A percentile compares a stretch with the other conserved stretches of the same genome.
Conservation (phyloP, 1,139 yeast species). For the Geotrichum aggregatum region DNA sequence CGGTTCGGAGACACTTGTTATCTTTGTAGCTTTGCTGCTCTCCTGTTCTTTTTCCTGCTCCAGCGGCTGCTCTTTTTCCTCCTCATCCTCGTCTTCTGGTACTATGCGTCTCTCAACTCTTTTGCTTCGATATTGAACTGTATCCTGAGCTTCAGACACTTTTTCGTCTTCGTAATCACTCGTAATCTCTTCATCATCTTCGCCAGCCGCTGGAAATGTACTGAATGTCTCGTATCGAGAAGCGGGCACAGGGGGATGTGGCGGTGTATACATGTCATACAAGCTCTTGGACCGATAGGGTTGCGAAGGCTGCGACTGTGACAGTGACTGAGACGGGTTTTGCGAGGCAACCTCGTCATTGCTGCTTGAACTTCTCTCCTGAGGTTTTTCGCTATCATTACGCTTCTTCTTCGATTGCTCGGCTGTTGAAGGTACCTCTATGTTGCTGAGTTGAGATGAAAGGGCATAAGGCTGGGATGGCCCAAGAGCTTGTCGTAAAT, state of each 20-base stretch:
- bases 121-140: neutral
- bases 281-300: neutral
- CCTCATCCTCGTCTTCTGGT: slow-evolving; percentile 13
- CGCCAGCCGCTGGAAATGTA: neutral
- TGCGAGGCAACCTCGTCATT: neutral
- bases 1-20: no score
- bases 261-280: neutral
- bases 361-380: neutral
- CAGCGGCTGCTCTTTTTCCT: neutral
- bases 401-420: slow-evolving; percentile 5
- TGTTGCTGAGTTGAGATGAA: slow-evolving; percentile 6
- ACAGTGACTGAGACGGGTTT: neutral
- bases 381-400: neutral
- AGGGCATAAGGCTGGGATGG: neutral
- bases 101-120: slow-evolving; percentile 4
- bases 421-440: slow-evolving; percentile 11
- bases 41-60: neutral
- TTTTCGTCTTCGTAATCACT: slow-evolving; percentile 22
- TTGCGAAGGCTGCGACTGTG: neutral
- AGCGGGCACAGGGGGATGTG: neutral
- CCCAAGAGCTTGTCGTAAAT: neutral
- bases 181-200: slow-evolving; percentile 21
- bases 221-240: neutral
- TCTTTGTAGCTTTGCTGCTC: no score
- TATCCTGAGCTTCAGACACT: neutral